Base-by-base conservation (phyloP, 1,284 basidiomycete genomes). In the Dichomitus squalens region DNA sequence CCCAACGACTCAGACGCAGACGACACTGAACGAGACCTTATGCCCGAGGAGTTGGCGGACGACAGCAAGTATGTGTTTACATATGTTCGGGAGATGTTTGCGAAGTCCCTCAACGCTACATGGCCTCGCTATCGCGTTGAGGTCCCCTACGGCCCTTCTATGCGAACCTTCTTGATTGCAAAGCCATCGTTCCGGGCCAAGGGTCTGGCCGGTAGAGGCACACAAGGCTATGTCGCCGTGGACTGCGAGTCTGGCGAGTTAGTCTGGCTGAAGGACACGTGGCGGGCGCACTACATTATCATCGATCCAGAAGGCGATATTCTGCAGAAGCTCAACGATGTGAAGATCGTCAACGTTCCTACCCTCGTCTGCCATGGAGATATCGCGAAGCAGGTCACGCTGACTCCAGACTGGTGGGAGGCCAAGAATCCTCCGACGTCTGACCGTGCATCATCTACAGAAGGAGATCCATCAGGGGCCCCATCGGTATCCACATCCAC, bases 261-360 rank as follows among this genome's bases (percentile, higher is more conserved):
- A n/a, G 55, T 43, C 7, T 53, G 29, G 25, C 38, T 57, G 8
- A 57, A 57, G 50, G 55, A 57, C 46, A 25, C 25, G 2, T 57
- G 55, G 55, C 50, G 55, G 6, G 18, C 35, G n/a, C n/a, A 34
- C 21, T 25, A 49, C 48, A 16, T 23, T 12, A 21, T 34, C 23
- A 29, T 52, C 23, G 38, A 20, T 11, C 25, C n/a, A 16, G 50
- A 52, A 8, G 50, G 50, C 7, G 38, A 40, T 20, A 43, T 41
- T 18, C 27, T 52, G 20, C 16, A 40, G 18, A 5, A 0, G 2
- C 21, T 52, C 8, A 52, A 52, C 38, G 4, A 34, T 9, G 50
- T 38, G 4, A 1, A n/a, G 18, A 27, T 43, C 5, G 16, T 20
- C 4, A 31, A 41, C 23, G 27, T 52, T 5, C 50, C 50, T 5